Evolutionary conservation across 768 basidiomycete genomes (phyloP), one percentile per base, ranked within the genome.

Genomic region (Sporobolomyces roseus): DNA sequence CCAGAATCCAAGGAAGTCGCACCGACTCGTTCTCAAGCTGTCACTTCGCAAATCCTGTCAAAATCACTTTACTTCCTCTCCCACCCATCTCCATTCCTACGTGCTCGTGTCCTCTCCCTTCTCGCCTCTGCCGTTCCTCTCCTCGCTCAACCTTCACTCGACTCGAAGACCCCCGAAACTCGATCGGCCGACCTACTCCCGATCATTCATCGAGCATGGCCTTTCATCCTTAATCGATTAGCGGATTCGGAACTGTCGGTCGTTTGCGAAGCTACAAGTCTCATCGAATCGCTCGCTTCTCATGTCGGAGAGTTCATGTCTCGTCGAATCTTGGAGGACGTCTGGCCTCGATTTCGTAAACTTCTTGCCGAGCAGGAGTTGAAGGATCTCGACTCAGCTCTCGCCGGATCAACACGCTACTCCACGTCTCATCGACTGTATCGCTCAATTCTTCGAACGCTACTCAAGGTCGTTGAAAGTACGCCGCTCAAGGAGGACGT

Each of bases 1-100:
- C 27, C 74, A 72, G n/a, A 74, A 78, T 76, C 16, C 60, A 76
- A 38, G 70, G 10, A 75, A 14, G 75, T 64, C 0, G 64, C 79
- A 46, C 81, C 86, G 3, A 90, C 88, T 3, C 83, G 88, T 8
- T 82, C 87, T 0, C 92, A 97, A 75, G 76, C 80, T 23, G 81
- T 97, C 58, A 88, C 89, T 17, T 86, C 86, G 59, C 87, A 91
- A 73, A 96, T 99, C 66, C 85, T 97, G 46, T 83, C 86, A 9
- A 88, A 93, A 58, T 91, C 91, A 1, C 78, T 91, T 17, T 91
- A 87, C 79, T 96, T 96, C 80, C 84, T 98, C 32, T 91, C 94
- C 0, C 94, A 99, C 73, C 82, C 85, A 9, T 93, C 93, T 14
- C 84, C 93, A 0, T 83, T 87, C 73, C 88, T 98, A 67, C 89